These are phyloP conservation scores for Agastache rugosa DNA, from an alignment of 257 asterid genomes.

Conservation along the genomic window DNA sequence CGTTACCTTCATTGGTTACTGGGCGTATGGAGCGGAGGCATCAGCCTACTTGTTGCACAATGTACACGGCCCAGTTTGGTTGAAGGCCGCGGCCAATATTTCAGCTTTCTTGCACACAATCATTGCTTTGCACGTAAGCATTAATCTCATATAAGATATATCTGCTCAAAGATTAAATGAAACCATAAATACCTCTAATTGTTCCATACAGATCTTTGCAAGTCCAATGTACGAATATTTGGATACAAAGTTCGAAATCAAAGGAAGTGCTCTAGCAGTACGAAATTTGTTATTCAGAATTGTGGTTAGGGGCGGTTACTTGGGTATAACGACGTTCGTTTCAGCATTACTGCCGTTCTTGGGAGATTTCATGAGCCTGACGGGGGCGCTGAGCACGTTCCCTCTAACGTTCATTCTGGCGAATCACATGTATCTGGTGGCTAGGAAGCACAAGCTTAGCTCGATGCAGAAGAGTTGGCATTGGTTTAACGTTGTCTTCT, in stretches of 20 bases:
- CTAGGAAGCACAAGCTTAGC: constrained; percentile 56
- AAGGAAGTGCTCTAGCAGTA: constrained; percentile 66
- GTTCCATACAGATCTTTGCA: constrained; percentile 67
- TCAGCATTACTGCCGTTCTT: constrained; percentile 84
- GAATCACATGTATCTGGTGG: constrained; percentile 86
- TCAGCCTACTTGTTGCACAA: constrained; percentile 83
- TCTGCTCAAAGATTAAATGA: neutral
- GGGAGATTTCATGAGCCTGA: constrained; percentile 95
- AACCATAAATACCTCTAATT: neutral
- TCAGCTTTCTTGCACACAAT: constrained; percentile 86
- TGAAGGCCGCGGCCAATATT: constrained; percentile 73
- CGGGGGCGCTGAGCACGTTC: constrained; percentile 87
- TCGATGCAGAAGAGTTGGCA: constrained; percentile 78
- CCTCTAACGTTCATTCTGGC: constrained; percentile 94
- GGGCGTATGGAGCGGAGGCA: constrained; percentile 90
- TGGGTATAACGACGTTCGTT: constrained; percentile 64
- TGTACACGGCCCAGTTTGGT: constrained; percentile 82
- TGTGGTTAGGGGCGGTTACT: constrained; percentile 73
- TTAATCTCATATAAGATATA: neutral
- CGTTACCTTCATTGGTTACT: constrained; percentile 80
- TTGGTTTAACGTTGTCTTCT: constrained; percentile 75
- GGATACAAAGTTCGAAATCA: constrained; percentile 66
- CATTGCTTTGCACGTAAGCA: constrained; percentile 71
- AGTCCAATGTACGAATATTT: constrained; percentile 91
- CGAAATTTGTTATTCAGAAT: constrained; percentile 73